Conservation (phyloP, 371 early-diverging fungal species). For the Umbelopsis sp. region DNA sequence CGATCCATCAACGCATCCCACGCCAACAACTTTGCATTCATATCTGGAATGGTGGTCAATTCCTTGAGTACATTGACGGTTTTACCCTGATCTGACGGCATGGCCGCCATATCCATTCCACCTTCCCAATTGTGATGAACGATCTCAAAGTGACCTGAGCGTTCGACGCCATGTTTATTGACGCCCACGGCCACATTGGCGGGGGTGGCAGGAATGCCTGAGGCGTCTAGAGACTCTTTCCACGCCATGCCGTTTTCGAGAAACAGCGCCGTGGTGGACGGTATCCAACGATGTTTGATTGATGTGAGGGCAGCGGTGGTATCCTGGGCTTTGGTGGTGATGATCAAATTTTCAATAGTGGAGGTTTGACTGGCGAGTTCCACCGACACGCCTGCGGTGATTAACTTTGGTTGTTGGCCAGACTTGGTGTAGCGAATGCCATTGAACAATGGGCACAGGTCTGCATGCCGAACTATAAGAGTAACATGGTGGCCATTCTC, state of each 20-base stretch:
- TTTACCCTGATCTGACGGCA: conserved; percentile 23
- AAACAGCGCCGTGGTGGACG: conserved; percentile 49
- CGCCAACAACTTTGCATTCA: conserved; percentile 29
- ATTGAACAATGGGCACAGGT: conserved; percentile 33
- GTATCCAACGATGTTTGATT: conserved; percentile 38
- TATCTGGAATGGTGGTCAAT: conserved; percentile 31
- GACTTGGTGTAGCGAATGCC: conserved; percentile 32
- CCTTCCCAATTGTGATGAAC: conserved; percentile 45
- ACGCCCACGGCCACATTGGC: conserved; percentile 56
- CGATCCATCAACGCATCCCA: conserved; percentile 46
- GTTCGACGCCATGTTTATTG: conserved; percentile 56
- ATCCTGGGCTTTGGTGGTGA: conserved; percentile 55
- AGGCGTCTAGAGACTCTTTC: conserved; percentile 16
- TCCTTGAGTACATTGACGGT: conserved; percentile 26
- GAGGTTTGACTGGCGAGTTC: conserved; percentile 22
- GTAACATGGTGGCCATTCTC: conserved; percentile 32
- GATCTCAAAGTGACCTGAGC: conserved; percentile 45
- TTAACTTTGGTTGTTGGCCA: conserved; percentile 10
- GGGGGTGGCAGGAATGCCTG: conserved; percentile 20
- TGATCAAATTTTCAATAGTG: conserved; percentile 32
- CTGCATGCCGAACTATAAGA: conserved; percentile 34
- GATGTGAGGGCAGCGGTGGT: conserved; percentile 45
- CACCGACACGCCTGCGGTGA: conserved; percentile 16
- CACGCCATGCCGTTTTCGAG: conserved; percentile 69
- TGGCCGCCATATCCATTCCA: conserved; percentile 36